These are phyloP conservation scores for Coniochaeta sp. DNA, from an alignment of 2,329 filamentous ascomycete genomes.

Conservation along the genomic window DNA sequence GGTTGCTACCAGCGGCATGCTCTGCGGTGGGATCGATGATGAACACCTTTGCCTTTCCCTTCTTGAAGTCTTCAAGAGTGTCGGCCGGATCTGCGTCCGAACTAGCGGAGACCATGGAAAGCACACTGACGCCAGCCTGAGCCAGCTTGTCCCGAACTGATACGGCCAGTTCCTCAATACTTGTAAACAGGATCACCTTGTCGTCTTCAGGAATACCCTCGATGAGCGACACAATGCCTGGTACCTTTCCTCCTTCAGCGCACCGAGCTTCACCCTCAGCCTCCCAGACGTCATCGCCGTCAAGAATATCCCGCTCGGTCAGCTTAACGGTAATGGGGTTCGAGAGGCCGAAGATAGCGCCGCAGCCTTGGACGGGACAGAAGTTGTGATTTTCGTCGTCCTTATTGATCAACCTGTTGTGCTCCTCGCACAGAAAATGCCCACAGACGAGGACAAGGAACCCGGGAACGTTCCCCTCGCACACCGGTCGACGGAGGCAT, in stretches of 20 bases:
- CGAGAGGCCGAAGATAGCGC: conserved; percentile 3
- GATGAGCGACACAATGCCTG: conserved; percentile 15
- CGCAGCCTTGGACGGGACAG: conserved; percentile 2
- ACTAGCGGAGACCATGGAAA: conserved; percentile 1
- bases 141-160: conserved; percentile 16
- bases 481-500: neutral
- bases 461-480: neutral
- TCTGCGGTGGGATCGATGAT: conserved; percentile 29
- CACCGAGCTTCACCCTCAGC: neutral
- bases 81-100: neutral
- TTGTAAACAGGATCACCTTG: conserved; percentile 28
- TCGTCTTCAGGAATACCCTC: conserved; percentile 14
- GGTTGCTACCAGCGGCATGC: conserved; percentile 32
- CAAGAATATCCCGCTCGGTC: neutral
- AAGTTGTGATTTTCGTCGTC: neutral
- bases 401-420: conserved; percentile 1
- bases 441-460: conserved; percentile 17
- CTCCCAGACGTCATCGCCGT: neutral
- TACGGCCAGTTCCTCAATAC: conserved; percentile 20
- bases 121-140: conserved; percentile 8
- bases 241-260: neutral
- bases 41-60: conserved; percentile 17
- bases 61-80: conserved; percentile 20
- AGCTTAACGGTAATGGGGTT: neutral
- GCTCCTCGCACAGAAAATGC: conserved; percentile 15